These are phyloP conservation scores for Fusarium udum DNA, from an alignment of 2,329 filamentous ascomycete species.

Conservation along the genomic window DNA sequence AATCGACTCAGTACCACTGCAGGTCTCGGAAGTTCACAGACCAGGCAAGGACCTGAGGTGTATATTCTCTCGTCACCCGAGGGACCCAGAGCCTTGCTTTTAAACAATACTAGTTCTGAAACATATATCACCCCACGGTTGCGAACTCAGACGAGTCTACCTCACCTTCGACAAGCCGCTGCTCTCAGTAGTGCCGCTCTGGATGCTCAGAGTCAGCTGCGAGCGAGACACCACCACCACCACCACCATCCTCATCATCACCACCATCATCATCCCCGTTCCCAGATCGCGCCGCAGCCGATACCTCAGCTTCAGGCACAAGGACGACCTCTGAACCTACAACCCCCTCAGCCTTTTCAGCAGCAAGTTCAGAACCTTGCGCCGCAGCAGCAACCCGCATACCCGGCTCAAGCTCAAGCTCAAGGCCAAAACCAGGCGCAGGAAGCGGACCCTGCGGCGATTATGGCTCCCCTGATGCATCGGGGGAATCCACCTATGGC, in stretches of 20 bases:
- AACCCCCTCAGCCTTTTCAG: conserved; percentile 22
- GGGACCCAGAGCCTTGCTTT: conserved; percentile 66
- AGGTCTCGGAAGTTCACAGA: conserved; percentile 14
- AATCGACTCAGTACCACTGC: conserved; percentile 45
- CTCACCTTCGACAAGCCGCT: conserved; percentile 40
- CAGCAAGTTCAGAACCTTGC: conserved; percentile 33
- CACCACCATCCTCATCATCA: conserved; percentile 41
- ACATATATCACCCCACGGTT: conserved; percentile 61
- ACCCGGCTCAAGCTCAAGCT: conserved; percentile 26
- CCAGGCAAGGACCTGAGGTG: conserved; percentile 57
- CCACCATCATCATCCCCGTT: conserved; percentile 35
- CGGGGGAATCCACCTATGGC: conserved; percentile 52
- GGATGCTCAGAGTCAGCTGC: conserved; percentile 32
- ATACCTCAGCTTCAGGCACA: conserved; percentile 19
- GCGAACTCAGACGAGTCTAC: conserved; percentile 40
- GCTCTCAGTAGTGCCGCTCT: conserved; percentile 18
- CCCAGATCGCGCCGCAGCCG: conserved; percentile 23
- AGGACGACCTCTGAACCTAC: conserved; percentile 13
- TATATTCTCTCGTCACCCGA: conserved; percentile 70
- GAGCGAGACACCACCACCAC: conserved; percentile 41
- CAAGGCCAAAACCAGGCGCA: conserved; percentile 33
- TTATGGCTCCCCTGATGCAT: conserved; percentile 44
- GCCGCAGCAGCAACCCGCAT: conserved; percentile 42
- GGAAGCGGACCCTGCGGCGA: conserved; percentile 41
- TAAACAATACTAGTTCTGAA: conserved; percentile 60